Percentiles rank a stretch among this genome's conserved stretches.
Conservation (phyloP, 1,284 basidiomycete species). For the Hypsizygus ulmarius region DNA sequence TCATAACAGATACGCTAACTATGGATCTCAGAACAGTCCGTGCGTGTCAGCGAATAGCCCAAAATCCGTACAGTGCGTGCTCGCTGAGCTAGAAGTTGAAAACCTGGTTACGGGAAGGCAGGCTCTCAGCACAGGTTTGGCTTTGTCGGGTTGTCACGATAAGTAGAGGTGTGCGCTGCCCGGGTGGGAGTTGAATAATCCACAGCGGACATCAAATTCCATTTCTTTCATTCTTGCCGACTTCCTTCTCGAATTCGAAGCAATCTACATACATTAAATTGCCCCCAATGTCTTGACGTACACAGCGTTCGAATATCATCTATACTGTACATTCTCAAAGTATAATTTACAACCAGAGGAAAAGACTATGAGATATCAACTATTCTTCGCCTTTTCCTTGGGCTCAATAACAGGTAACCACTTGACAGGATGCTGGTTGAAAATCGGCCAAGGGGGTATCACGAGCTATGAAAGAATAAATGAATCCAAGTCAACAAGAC, state of each 20-base stretch:
- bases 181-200: no score
- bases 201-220: no score
- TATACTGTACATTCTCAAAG: neutral
- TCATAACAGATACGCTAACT: conserved; percentile 17
- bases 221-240: neutral
- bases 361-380: conserved; percentile 23
- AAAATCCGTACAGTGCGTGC: neutral
- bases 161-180: no score
- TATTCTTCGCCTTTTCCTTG: conserved; percentile 8
- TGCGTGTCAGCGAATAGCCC: neutral
- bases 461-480: conserved; percentile 39
- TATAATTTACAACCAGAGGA: neutral
- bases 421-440: conserved; percentile 59
- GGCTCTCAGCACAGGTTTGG: no score
- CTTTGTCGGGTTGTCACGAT: no score
- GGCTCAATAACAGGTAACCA: conserved; percentile 48
- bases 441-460: conserved; percentile 71
- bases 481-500: neutral
- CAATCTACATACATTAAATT: neutral
- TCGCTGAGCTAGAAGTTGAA: neutral
- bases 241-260: neutral
- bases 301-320: no score
- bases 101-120: neutral
- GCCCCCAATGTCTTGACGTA: no score
- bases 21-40: neutral